Base-by-base conservation (phyloP, 257 asterid genomes). In the Rubia yunnanensis region DNA sequence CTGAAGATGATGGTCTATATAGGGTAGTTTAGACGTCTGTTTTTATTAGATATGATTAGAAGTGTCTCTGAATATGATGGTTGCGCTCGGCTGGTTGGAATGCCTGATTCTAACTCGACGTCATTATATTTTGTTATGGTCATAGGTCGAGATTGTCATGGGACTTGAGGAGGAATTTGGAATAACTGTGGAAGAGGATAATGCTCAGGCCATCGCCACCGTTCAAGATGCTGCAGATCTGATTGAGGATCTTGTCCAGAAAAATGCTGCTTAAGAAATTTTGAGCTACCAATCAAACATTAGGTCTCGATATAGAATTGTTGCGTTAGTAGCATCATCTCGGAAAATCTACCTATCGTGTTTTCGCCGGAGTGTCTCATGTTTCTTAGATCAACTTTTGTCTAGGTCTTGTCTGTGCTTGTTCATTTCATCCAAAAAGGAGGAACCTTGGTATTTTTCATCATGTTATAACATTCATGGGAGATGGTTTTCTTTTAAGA, bases 141-240 rank as follows among this genome's bases (percentile, higher is more conserved):
- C 58, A 6, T 60, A 89, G 95, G 96, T 89, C 36, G 96, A 89
- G 88, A 89, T 87, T 57, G 96, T 91, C 44, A 91, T 91, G 98
- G 96, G 95, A 65, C 91, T 91, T 13, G 98, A 92, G 79, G 96
- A 88, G 84, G 98, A 80, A 74, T 92, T 92, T 23, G 95, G 90
- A 13, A 92, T 92, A 71, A 72, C 78, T 10, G 96, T 92, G 7
- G 96, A 91, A 81, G 98, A 91, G 70, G 98, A 91, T 48, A 91
- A 83, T 32, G 98, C 98, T 7, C 98, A 91, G 83, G 75, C 74
- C 73, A 91, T 91, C 70, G 52, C 80, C 38, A 83, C 98, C 32
- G 95, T 91, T 69, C 95, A 88, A 79, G 96, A 91, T 54, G 98
- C 98, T 56, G 98, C 98, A 0, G 86, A 88, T 77, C 78, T 91